Base-by-base conservation (phyloP, 2,329 filamentous ascomycete species). In the Xylaria sp. region DNA sequence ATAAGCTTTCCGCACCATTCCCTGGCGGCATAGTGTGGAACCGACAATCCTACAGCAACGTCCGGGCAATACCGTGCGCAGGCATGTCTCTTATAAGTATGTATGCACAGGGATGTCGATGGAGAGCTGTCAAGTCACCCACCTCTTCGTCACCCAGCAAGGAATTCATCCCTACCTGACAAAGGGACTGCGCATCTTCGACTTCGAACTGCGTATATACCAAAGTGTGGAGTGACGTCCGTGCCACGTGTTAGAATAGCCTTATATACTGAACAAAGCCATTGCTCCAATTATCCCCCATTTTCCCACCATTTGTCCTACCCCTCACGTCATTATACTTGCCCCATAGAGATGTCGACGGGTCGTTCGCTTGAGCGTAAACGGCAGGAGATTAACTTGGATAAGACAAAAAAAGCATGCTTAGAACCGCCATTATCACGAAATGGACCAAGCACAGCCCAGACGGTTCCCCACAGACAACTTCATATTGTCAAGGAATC, bases 371-470 rank as follows among this genome's bases (percentile, higher is more conserved):
- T 38, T 27, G 49, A 60, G 44, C 54, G 38, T 50, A 63, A 50
- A 39, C 20, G 29, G 55, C 36, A 60, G 50, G 45, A 58, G 42
- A 47, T 49, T 62, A 51, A 45, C 31, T 10, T 42, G 39, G 22
- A 5, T n/a, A 20, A 55, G 22, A 47, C 36, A 49, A 55, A 55
- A 25, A 49, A 50, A 59, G 3, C 49, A 55, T 55, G 49, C 25
- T 36, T 55, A 38, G 10, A 47, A 22, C 11, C 13, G 15, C n/a
- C 57, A 51, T 44, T 60, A 64, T 61, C 56, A 10, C 56, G 55
- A 55, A 64, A 31, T 49, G 39, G 60, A 66, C 56, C 22, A 60
- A 61, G 29, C 33, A 65, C 51, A 22, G 22, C 44, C 49, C 50
- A 56, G 38, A 53, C 51, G 51, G 61, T 25, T 49, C 36, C 61